Conservation (phyloP, 208 protist species). For the Angomonas deanei region DNA sequence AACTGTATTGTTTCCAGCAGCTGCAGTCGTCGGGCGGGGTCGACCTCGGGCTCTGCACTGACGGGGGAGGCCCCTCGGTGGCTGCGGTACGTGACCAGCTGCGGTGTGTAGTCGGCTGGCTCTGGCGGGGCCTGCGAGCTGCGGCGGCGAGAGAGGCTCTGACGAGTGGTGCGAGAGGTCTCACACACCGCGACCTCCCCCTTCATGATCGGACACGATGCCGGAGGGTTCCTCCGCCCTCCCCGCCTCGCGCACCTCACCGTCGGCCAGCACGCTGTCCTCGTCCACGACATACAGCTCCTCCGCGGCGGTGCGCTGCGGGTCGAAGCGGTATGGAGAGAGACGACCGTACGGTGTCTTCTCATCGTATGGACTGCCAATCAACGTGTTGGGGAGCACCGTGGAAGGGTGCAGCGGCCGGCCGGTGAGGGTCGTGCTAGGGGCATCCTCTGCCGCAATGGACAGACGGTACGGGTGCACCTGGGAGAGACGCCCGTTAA, state of each 20-base stretch:
- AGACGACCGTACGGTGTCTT: slow-evolving; percentile 19
- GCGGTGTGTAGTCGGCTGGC: not conserved
- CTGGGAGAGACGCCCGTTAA: not conserved
- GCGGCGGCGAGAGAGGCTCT: not conserved
- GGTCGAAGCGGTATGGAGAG: slow-evolving; percentile 1
- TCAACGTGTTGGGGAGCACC: slow-evolving; percentile 3
- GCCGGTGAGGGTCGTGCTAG: slow-evolving; percentile 2
- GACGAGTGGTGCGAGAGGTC: not conserved
- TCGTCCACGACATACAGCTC: slow-evolving; percentile 9
- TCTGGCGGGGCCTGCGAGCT: not conserved
- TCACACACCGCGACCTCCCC: not conserved
- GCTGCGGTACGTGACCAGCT: not conserved
- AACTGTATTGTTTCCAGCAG: slow-evolving; percentile 34
- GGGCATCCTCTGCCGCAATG: not conserved
- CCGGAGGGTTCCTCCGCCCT: not conserved
- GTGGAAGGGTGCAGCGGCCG: slow-evolving; percentile 19
- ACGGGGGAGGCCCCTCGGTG: not conserved
- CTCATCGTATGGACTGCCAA: slow-evolving; percentile 13
- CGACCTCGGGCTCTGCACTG: not conserved
- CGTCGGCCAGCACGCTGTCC: not conserved
- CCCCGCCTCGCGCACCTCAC: not conserved
- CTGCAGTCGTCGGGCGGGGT: slow-evolving; percentile 11
- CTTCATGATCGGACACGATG: not conserved
- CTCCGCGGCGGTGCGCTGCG: slow-evolving; percentile 8
- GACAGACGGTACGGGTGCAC: not conserved